These are phyloP conservation scores for Raphidocelis subcapitata DNA, from an alignment of 139 green algal species.

Conservation along the genomic window DNA sequence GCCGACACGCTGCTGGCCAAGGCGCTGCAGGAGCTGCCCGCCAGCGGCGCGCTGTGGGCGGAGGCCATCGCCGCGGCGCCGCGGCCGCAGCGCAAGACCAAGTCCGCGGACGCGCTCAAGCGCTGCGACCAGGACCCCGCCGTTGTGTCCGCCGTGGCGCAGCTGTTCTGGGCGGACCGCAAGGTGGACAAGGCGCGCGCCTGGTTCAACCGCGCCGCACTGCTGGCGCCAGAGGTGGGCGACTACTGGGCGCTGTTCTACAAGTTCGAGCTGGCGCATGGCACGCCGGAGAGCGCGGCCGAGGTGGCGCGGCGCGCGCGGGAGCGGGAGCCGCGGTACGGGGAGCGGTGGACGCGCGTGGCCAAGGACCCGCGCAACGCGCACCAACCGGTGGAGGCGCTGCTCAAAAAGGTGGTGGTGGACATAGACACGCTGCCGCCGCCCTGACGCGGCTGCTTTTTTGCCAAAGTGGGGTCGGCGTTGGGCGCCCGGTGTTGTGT, in stretches of 20 bases:
- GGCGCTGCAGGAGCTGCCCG: constrained; percentile 86
- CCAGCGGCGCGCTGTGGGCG: constrained; percentile 83
- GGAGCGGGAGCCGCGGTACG: constrained; percentile 81
- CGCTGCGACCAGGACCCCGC: constrained; percentile 71
- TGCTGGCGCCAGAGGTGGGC: constrained; percentile 83
- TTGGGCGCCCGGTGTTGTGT: too few species aligned
- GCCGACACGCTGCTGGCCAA: constrained; percentile 90
- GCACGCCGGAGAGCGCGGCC: constrained; percentile 2
- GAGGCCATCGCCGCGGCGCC: constrained; percentile 87
- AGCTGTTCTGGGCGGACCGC: constrained; percentile 91
- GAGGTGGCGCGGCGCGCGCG: constrained; percentile 19
- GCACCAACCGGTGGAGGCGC: constrained; percentile 57
- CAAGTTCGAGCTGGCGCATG: constrained; percentile 11
- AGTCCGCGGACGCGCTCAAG: constrained; percentile 92
- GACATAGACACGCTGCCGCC: constrained; percentile 54
- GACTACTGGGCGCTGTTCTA: constrained; percentile 92
- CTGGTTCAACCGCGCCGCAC: constrained; percentile 71
- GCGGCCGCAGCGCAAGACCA: constrained; percentile 74
- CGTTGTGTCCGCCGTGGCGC: constrained; percentile 67
- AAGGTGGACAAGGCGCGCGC: constrained; percentile 66
- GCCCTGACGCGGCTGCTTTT: constrained; percentile 27
- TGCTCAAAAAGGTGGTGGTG: constrained; percentile 78
- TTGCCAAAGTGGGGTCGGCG: too few species aligned
- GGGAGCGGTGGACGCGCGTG: constrained; percentile 87
- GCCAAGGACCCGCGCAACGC: constrained; percentile 78